Evolutionary conservation across 2,329 filamentous ascomycete genomes (phyloP).

Genomic region (Ophiostoma sp.): DNA sequence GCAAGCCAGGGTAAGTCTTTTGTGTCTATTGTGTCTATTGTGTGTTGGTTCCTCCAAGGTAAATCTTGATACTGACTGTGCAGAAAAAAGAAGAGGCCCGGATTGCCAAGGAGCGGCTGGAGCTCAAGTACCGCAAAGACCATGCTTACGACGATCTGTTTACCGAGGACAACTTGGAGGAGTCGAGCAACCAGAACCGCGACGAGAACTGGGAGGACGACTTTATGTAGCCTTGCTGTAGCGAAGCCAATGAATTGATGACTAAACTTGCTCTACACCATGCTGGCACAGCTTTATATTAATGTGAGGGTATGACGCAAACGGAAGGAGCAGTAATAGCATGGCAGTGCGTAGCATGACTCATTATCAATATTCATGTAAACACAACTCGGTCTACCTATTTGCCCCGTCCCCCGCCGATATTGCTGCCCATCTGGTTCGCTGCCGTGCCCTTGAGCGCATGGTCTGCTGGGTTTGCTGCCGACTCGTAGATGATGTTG

Average conservation of each 20-base stretch:
- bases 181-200: slow-evolving; percentile 79
- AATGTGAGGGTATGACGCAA: background rate
- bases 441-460: slow-evolving; percentile 54
- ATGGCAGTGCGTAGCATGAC: background rate
- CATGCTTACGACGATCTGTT: slow-evolving; percentile 95
- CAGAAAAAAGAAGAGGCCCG: slow-evolving; percentile 72
- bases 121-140: slow-evolving; percentile 92
- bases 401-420: slow-evolving; percentile 40
- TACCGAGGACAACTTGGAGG: slow-evolving; percentile 71
- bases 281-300: background rate
- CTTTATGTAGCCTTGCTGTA: slow-evolving; percentile 63
- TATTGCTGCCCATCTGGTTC: slow-evolving; percentile 51
- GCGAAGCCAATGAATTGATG: background rate
- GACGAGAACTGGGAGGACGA: slow-evolving; percentile 76
- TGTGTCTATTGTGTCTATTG: background rate
- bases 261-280: background rate
- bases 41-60: too few relatives aligned
- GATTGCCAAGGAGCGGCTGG: slow-evolving; percentile 72
- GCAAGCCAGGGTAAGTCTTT: slow-evolving; percentile 37
- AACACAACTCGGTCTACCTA: background rate
- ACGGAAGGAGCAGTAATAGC: background rate
- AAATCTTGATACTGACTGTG: background rate
- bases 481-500: slow-evolving; percentile 88
- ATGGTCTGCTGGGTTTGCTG: slow-evolving; percentile 87
- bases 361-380: background rate